A percentile compares a stretch with the other conserved stretches of the same genome.
phyloP scores from a whole-genome alignment of 2,329 filamentous ascomycete species.

The Hymenoscyphus fructigenus region DNA sequence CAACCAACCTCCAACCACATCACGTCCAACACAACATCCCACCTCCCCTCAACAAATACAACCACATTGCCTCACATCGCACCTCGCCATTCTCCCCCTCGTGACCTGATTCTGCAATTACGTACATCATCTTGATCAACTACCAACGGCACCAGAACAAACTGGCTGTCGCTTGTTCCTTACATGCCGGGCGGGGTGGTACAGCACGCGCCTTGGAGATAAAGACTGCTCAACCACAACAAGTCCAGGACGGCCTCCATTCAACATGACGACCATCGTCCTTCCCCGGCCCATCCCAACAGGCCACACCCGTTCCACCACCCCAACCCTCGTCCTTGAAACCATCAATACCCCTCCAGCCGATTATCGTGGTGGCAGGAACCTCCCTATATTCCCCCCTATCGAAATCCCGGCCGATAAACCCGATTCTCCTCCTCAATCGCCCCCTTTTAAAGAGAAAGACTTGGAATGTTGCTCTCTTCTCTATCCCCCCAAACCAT shows the following conservation, averaged over 20 bases:
- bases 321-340: slow-evolving; percentile 52
- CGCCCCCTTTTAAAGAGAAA: slow-evolving; percentile 58
- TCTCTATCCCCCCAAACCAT: slow-evolving; percentile 70
- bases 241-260: neutral
- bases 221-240: neutral
- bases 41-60: neutral
- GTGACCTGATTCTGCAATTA: neutral
- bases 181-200: slow-evolving; percentile 8
- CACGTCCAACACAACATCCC: neutral
- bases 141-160: neutral
- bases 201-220: neutral
- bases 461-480: slow-evolving; percentile 63
- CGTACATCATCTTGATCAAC: neutral
- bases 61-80: neutral
- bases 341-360: slow-evolving; percentile 51
- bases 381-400: slow-evolving; percentile 84
- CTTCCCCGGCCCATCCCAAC: slow-evolving; percentile 33
- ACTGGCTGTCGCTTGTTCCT: neutral
- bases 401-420: slow-evolving; percentile 61
- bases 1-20: neutral
- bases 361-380: slow-evolving; percentile 53
- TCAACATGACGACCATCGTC: slow-evolving; percentile 37
- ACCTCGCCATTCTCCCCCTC: neutral
- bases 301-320: slow-evolving; percentile 41
- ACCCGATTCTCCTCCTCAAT: slow-evolving; percentile 63